phyloP scores from a whole-genome alignment of 192 early-diverging fungal species.

The Phycomyces nitens region DNA sequence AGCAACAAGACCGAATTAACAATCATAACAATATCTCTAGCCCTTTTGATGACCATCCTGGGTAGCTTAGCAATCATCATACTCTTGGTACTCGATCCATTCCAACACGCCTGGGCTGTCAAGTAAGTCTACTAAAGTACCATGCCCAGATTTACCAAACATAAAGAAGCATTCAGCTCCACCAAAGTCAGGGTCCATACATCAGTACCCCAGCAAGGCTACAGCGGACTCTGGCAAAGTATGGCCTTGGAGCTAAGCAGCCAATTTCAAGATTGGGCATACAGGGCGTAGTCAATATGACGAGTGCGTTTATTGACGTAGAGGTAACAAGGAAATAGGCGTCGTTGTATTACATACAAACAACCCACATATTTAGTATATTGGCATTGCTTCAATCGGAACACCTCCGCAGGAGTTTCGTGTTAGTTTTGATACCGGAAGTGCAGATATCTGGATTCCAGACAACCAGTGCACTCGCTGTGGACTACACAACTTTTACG shows the following conservation, averaged over 20 bases:
- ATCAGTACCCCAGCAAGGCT: slow-evolving; percentile 18
- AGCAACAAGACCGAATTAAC: too few relatives aligned
- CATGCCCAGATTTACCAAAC: too few relatives aligned
- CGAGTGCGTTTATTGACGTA: slow-evolving; percentile 16
- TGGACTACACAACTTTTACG: slow-evolving; percentile 26
- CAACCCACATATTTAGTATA: slow-evolving; percentile 25
- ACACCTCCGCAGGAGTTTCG: slow-evolving; percentile 63
- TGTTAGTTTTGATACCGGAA: slow-evolving; percentile 69
- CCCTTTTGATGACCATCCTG: too few relatives aligned
- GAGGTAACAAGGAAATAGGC: slow-evolving; percentile 1
- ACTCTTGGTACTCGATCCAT: too few relatives aligned
- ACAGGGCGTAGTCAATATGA: slow-evolving; percentile 1
- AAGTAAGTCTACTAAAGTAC: too few relatives aligned
- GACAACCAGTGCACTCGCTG: slow-evolving; percentile 22
- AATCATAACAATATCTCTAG: too few relatives aligned
- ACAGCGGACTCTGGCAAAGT: slow-evolving; percentile 19
- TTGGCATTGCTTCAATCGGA: slow-evolving; percentile 55
- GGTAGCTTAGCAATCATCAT: too few relatives aligned
- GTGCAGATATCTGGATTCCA: slow-evolving; percentile 60
- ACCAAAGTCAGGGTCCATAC: background rate
- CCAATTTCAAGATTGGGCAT: background rate
- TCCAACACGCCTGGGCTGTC: too few relatives aligned
- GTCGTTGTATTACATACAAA: background rate
- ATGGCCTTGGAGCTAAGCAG: background rate
- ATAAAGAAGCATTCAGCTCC: slow-evolving; percentile 4